Conservation (phyloP, 345 rosid species). For the Clarkia xantiana region DNA sequence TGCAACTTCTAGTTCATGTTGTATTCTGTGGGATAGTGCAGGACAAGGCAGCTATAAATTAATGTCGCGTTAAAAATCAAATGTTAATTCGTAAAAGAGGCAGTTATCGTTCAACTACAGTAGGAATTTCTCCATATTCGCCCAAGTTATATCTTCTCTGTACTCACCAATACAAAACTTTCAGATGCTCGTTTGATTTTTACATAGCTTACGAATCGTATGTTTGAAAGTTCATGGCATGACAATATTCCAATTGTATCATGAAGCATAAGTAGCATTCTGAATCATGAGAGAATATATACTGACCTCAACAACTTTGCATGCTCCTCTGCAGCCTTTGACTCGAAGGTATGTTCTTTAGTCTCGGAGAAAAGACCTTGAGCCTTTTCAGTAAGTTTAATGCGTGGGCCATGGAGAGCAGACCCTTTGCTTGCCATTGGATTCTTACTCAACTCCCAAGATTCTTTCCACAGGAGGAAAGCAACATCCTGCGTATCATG, state of each 20-base stretch:
- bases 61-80: neutral
- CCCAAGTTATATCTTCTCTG: too few relatives aligned
- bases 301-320: conserved; percentile 75
- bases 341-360: conserved; percentile 87
- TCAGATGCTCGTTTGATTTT: too few relatives aligned
- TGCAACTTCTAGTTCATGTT: conserved; percentile 79
- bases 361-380: conserved; percentile 64
- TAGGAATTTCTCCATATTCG: too few relatives aligned
- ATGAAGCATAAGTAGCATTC: neutral
- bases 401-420: conserved; percentile 92
- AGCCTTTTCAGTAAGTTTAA: conserved; percentile 74
- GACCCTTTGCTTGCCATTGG: conserved; percentile 98
- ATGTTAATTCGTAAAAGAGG: too few relatives aligned
- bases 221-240: too few relatives aligned
- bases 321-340: conserved; percentile 97
- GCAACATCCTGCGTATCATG: conserved; percentile 60
- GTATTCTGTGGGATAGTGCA: conserved; percentile 40
- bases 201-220: too few relatives aligned
- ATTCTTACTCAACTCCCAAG: conserved; percentile 81
- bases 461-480: conserved; percentile 89
- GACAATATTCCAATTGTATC: too few relatives aligned
- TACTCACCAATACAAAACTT: too few relatives aligned
- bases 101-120: too few relatives aligned
- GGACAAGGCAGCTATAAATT: conserved; percentile 1
- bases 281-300: neutral